Evolutionary conservation across 129 eudicot genomes (phyloP), one percentile per base, ranked within the genome.

Genomic region (Centrapalus pauciflorus): DNA sequence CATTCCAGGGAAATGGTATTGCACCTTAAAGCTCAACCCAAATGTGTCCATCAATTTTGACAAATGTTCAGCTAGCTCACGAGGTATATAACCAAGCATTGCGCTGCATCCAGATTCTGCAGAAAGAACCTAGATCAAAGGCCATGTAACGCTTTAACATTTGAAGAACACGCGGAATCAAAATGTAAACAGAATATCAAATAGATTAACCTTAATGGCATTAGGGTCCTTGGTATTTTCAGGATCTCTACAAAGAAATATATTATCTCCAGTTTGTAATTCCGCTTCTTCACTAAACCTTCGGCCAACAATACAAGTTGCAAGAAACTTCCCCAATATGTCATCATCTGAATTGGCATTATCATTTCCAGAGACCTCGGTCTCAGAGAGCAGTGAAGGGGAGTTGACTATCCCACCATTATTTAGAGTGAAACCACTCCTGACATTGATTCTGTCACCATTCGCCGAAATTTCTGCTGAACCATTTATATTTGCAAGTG

Each of bases 31-130:
- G 13, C 23, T 48, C 66, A 92, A 49, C 37, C 71, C 82, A 41
- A 83, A 92, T 29, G 82, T 81, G 76, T 88, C 96, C 66, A 92
- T 88, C 63, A 88, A 67, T 62, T 87, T 86, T 63, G 98, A 85
- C 63, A 88, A 28, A 74, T 83, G 77, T 57, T 92, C 91, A 58
- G 98, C 96, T 55, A 92, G 75, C 63, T 88, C 96, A 68, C 91
- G 72, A 27, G 98, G 95, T 45, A 92, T 72, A 82, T 76, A 92
- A 66, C 98, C 98, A 72, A 92, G 75, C 63, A 69, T 73, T 72
- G 70, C 81, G 61, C 54, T 55, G 69, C 56, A 24, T 33, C 57
- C 90, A 74, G 64, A 64, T 45, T 83, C 96, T 77, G 82, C 76
- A 72, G 76, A 71, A 70, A 83, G 76, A 76, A 88, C 98, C 98